Base-by-base conservation (phyloP, 1,284 basidiomycete species). In the Cutaneotrichosporon cutaneum region DNA sequence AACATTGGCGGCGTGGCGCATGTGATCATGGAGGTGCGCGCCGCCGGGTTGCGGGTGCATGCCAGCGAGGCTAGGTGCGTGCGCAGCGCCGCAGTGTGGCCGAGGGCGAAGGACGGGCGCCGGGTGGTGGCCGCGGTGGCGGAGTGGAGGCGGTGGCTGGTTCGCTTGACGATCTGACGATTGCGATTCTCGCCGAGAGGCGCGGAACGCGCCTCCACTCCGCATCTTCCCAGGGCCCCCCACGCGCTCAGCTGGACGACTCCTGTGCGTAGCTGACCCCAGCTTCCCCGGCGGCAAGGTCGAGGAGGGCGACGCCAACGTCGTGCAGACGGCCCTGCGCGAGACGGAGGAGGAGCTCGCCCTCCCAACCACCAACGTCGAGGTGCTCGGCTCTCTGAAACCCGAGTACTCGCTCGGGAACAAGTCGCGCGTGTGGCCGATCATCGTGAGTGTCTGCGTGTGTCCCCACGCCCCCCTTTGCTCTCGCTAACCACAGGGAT, bases 331-430 rank as follows among this genome's bases (percentile, higher is more conserved):
- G 7, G 75, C 75, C 2, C 62, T 77, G 30, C 59, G 77, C 55
- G 77, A 78, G 60, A 68, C 74, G 18, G 50, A 70, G 10, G 77
- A 78, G 64, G 77, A 78, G 62, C 64, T 78, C 3, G 63, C 65
- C 2, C 47, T 78, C 2, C 64, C 69, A 1, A 58, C 65, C 2
- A 60, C 60, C 1, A 61, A 70, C 39, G 67, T 78, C 55, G 72
- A 76, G 61, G 64, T 78, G 3, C 69, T 78, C 13, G 76, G 76
- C 30, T 58, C 62, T 24, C 63, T 78, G 2, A 61, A 64, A 0
- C 71, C 73, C 33, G 71, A 76, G 59, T 78, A 78, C 60, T 70
- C 67, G 26, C 61, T 78, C 7, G 76, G 76, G 16, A 78, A 78
- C 61, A 60, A 63, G 30, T 56, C 74, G 24, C 65, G 76, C 4